A percentile compares a stretch with the other conserved stretches of the same genome.
phyloP scores from a whole-genome alignment of 2,329 filamentous ascomycete genomes.

The Alternaria postmessia region DNA sequence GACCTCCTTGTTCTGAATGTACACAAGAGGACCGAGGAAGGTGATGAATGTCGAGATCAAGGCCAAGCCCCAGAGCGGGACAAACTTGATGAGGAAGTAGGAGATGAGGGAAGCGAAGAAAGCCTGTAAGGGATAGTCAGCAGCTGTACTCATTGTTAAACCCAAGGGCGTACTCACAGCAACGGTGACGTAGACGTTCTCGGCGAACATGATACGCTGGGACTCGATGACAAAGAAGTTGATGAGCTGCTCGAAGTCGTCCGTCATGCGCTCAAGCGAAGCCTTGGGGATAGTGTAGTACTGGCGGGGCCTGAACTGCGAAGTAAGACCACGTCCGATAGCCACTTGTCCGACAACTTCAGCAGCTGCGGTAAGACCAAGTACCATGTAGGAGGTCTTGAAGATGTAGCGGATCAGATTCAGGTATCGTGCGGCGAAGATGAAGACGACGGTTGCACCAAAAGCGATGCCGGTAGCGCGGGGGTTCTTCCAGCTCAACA shows the following conservation, averaged over 20 bases:
- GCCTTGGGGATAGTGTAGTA: constrained; percentile 73
- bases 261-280: constrained; percentile 66
- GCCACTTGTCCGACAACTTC: constrained; percentile 65
- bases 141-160: neutral
- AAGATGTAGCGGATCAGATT: constrained; percentile 69
- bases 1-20: constrained; percentile 70
- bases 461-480: constrained; percentile 70
- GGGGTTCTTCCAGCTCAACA: constrained; percentile 73
- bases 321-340: constrained; percentile 66
- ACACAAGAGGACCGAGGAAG: constrained; percentile 68
- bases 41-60: constrained; percentile 64
- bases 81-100: constrained; percentile 71
- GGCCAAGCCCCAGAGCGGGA: constrained; percentile 70
- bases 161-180: constrained; percentile 57
- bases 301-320: constrained; percentile 68
- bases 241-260: constrained; percentile 70
- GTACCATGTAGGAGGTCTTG: constrained; percentile 65
- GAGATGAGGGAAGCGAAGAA: constrained; percentile 66
- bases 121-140: constrained; percentile 53
- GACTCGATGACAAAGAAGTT: constrained; percentile 75
- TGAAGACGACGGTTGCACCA: constrained; percentile 63
- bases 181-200: constrained; percentile 69
- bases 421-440: constrained; percentile 70
- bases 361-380: constrained; percentile 66
- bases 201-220: constrained; percentile 71